Conservation (phyloP, 306 rosid genomes). For the Calophaca sinica region DNA sequence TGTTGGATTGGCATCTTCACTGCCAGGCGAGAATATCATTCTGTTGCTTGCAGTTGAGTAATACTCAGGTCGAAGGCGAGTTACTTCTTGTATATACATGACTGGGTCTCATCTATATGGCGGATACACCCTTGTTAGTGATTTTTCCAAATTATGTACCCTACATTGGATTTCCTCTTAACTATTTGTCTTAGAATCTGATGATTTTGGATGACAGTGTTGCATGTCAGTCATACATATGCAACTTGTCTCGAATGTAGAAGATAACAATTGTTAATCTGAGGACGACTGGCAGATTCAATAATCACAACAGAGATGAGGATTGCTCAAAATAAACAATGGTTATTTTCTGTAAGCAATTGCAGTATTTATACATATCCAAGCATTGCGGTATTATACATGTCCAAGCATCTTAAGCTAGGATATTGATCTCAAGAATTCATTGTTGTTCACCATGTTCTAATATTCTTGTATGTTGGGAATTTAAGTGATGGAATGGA, state of each 20-base stretch:
- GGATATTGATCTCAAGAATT: not conserved
- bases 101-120: not conserved
- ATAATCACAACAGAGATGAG: not conserved
- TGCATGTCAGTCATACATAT: not conserved
- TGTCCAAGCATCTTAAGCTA: too few relatives aligned
- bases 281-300: not conserved
- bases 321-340: not conserved
- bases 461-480: not conserved
- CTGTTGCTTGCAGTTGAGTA: too few relatives aligned
- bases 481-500: too few relatives aligned
- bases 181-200: not conserved
- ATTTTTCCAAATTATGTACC: not conserved
- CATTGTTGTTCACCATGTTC: not conserved
- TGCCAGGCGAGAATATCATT: too few relatives aligned
- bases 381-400: not conserved
- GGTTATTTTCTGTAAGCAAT: not conserved
- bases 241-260: not conserved
- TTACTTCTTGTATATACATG: too few relatives aligned
- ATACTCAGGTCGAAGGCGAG: too few relatives aligned
- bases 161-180: not conserved
- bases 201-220: not conserved
- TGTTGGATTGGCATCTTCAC: slow-evolving; percentile 26
- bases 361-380: not conserved
- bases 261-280: not conserved
- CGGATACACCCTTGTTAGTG: not conserved